Conservation (phyloP, 805 yeast genomes). For the Blastobotrys attinorum region DNA sequence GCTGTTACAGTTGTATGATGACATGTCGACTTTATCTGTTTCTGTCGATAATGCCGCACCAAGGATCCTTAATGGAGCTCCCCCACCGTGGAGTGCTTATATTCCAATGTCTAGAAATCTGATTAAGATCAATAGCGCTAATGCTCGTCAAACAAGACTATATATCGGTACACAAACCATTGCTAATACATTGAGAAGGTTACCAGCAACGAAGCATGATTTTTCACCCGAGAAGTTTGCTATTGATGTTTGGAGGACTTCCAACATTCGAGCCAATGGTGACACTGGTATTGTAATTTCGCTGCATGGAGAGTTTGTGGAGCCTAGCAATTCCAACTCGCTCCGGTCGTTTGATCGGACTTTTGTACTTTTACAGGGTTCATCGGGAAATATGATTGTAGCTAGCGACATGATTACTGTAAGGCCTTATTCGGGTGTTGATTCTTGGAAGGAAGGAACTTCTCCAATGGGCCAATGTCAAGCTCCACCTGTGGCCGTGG, state of each 20-base stretch:
- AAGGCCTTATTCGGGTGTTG: slow-evolving; percentile 47
- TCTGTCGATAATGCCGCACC: slow-evolving; percentile 72
- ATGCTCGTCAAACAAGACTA: slow-evolving; percentile 47
- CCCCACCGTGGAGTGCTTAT: slow-evolving; percentile 35
- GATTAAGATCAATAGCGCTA: slow-evolving; percentile 45
- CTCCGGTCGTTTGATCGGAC: slow-evolving; percentile 81
- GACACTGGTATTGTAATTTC: slow-evolving; percentile 70
- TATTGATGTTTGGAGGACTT: slow-evolving; percentile 55
- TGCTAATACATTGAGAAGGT: slow-evolving; percentile 45
- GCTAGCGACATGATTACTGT: slow-evolving; percentile 78
- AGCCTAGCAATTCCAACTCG: slow-evolving; percentile 29
- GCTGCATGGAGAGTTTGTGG: slow-evolving; percentile 81
- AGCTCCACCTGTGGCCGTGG: slow-evolving; percentile 9
- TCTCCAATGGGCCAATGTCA: slow-evolving; percentile 8
- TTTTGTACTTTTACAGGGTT: slow-evolving; percentile 64
- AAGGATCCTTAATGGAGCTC: slow-evolving; percentile 22
- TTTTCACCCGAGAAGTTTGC: slow-evolving; percentile 62
- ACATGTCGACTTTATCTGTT: slow-evolving; percentile 76
- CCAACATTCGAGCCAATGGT: slow-evolving; percentile 46
- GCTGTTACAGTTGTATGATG: slow-evolving; percentile 65
- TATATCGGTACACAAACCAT: slow-evolving; percentile 66
- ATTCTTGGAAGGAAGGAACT: slow-evolving; percentile 44
- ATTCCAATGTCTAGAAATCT: slow-evolving; percentile 71
- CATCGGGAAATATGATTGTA: slow-evolving; percentile 62
- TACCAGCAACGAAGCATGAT: slow-evolving; percentile 77